Conservation (phyloP, 202 grass and related monocot species). For the Miscanthus sacchariflorus region DNA sequence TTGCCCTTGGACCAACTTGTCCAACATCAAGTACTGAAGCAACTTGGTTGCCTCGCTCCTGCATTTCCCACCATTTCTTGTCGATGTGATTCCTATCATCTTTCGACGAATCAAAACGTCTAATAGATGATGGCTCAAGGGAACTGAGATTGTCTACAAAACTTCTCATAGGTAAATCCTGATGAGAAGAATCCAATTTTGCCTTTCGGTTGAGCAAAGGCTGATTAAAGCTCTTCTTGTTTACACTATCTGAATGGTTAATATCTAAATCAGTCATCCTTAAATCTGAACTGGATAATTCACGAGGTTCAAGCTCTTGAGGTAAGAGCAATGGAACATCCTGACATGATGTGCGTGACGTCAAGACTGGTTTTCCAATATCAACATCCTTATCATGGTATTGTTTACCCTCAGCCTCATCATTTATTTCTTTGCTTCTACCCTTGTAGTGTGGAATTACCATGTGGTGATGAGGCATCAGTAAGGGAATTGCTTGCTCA, state of each 20-base stretch:
- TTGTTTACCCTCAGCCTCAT: constrained; percentile 59
- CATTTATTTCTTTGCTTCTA: constrained; percentile 71
- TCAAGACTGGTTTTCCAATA: constrained; percentile 56
- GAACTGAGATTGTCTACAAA: constrained; percentile 84
- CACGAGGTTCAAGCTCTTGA: constrained; percentile 78
- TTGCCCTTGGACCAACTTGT: constrained; percentile 84
- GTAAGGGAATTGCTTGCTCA: constrained; percentile 91
- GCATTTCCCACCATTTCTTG: constrained; percentile 95
- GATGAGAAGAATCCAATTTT: constrained; percentile 73
- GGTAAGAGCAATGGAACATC: constrained; percentile 95
- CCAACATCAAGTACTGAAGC: constrained; percentile 79
- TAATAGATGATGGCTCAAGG: constrained; percentile 48
- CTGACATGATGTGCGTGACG: constrained; percentile 67
- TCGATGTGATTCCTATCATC: constrained; percentile 60
- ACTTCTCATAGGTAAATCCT: constrained; percentile 94
- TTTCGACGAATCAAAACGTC: constrained; percentile 50
- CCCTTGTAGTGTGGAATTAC: constrained; percentile 90
- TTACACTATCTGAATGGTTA: constrained; percentile 53
- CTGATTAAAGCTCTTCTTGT: constrained; percentile 68
- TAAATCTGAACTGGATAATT: constrained; percentile 59
- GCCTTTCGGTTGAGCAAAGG: constrained; percentile 71
- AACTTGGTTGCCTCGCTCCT: constrained; percentile 83
- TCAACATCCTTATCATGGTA: constrained; percentile 49
- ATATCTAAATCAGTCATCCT: constrained; percentile 57
- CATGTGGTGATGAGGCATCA: constrained; percentile 99